phyloP scores from a whole-genome alignment of 495 filamentous ascomycete genomes.

The Penicillium paxilli region DNA sequence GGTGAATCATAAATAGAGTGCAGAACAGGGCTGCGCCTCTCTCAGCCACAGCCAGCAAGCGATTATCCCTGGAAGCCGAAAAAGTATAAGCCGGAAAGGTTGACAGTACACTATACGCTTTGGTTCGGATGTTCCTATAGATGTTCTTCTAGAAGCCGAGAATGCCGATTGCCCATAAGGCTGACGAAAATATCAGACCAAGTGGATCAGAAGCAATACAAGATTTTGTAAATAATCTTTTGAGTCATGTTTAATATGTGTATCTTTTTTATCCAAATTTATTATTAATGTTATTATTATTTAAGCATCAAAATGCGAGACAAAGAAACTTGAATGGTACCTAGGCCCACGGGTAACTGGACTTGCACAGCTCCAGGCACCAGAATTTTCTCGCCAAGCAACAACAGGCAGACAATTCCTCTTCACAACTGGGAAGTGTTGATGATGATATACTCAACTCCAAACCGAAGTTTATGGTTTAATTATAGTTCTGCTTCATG shows the following conservation, averaged over 20 bases:
- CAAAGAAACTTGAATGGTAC: no score
- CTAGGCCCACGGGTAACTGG: no score
- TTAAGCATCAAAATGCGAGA: not conserved
- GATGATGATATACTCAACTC: no score
- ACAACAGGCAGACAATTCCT: not conserved
- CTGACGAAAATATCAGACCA: not conserved
- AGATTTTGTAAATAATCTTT: no score
- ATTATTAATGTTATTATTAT: no score
- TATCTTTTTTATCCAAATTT: no score
- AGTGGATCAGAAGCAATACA: not conserved
- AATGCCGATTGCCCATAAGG: not conserved
- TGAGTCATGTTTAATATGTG: no score
- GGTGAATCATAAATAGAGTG: not conserved
- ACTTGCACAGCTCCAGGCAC: constrained; percentile 4
- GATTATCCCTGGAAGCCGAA: not conserved
- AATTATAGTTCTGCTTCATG: constrained; percentile 1
- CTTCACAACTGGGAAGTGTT: no score
- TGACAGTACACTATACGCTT: no score
- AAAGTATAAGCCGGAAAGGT: no score
- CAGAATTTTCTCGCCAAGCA: constrained; percentile 2
- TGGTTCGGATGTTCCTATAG: not conserved
- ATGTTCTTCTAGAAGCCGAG: not conserved
- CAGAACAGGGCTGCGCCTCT: not conserved
- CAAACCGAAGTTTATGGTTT: not conserved
- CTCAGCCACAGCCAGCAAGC: constrained; percentile 2